Evolutionary conservation across 805 yeast genomes (phyloP).

Genomic region (Blastobotrys muscicola): DNA sequence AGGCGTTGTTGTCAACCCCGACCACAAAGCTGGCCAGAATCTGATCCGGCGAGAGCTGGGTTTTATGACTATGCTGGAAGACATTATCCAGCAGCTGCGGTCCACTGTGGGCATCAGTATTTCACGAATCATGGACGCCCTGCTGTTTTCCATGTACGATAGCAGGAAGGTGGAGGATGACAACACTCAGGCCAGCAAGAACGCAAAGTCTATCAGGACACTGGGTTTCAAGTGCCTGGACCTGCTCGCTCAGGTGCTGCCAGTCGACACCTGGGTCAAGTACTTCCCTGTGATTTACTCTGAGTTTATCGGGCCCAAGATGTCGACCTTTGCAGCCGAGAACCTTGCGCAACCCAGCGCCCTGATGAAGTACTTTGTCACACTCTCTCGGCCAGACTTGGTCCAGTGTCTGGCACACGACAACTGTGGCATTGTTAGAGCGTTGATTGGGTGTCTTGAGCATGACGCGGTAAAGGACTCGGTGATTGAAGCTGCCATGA

Average conservation of each 20-base stretch:
- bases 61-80: slow-evolving; percentile 50
- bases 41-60: slow-evolving; percentile 35
- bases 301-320: slow-evolving; percentile 52
- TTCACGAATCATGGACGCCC: slow-evolving; percentile 44
- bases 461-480: slow-evolving; percentile 54
- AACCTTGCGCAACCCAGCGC: slow-evolving; percentile 81
- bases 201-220: slow-evolving; percentile 39
- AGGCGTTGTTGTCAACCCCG: neutral
- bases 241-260: slow-evolving; percentile 47
- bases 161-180: slow-evolving; percentile 27
- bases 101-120: slow-evolving; percentile 42
- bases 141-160: slow-evolving; percentile 42
- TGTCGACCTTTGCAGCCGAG: slow-evolving; percentile 58
- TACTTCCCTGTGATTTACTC: slow-evolving; percentile 43
- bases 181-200: neutral
- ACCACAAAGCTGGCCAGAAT: neutral
- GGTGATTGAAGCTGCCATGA: slow-evolving; percentile 57
- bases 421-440: slow-evolving; percentile 42
- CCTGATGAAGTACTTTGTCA: slow-evolving; percentile 51
- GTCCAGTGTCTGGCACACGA: slow-evolving; percentile 47
- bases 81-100: slow-evolving; percentile 51
- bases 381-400: slow-evolving; percentile 45
- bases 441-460: slow-evolving; percentile 46
- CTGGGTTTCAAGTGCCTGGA: slow-evolving; percentile 56
- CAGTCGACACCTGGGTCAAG: slow-evolving; percentile 43